These are phyloP conservation scores for Dothideomycetes sp. DNA, from an alignment of 2,329 filamentous ascomycete genomes.

Conservation along the genomic window DNA sequence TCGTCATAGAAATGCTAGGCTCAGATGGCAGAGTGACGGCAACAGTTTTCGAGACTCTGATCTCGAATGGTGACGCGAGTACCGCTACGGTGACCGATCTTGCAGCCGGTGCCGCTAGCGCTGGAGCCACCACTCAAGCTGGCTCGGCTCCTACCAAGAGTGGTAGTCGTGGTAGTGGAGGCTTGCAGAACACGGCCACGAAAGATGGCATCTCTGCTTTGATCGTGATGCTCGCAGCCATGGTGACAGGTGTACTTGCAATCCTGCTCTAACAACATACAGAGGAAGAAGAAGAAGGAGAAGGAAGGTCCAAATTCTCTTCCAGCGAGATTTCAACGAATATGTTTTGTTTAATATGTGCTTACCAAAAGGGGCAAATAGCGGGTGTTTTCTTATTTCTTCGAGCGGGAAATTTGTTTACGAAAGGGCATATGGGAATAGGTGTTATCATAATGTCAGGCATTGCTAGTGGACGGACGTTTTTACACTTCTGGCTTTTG, in stretches of 20 bases:
- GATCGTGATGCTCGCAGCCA: background rate
- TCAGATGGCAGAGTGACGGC: slow-evolving; percentile 24
- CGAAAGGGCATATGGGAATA: no score
- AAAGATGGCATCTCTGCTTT: background rate
- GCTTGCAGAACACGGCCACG: slow-evolving; percentile 5
- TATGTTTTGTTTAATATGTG: no score
- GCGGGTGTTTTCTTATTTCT: no score
- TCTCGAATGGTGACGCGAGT: background rate
- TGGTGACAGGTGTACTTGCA: background rate
- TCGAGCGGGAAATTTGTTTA: no score
- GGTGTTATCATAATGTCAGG: no score
- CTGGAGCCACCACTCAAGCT: background rate
- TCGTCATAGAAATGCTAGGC: slow-evolving; percentile 28
- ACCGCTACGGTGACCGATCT: background rate
- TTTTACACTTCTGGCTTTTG: no score
- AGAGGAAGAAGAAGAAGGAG: background rate
- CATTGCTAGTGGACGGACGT: no score
- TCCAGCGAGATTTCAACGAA: no score
- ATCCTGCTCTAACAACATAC: slow-evolving; percentile 1
- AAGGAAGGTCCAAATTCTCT: no score
- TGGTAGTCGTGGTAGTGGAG: background rate
- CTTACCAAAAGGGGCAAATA: no score
- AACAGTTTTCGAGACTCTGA: slow-evolving; percentile 25
- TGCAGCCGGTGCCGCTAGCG: background rate
- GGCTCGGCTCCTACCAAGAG: background rate